Conservation (phyloP, 106 monocot species). For the Allium sativum region DNA sequence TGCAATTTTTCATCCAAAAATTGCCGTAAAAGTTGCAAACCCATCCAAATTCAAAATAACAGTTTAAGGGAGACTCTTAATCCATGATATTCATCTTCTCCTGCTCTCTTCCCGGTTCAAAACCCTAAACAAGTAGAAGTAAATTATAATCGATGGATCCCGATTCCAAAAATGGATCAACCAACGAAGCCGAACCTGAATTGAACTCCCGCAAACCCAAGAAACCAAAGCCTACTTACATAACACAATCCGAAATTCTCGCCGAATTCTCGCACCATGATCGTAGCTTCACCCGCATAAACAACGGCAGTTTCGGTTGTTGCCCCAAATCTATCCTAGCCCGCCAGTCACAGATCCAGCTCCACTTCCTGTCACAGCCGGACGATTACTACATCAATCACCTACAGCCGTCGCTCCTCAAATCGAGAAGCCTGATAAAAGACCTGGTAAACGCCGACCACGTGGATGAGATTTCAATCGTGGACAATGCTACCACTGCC, state of each 20-base stretch:
- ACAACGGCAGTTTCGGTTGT: slow-evolving; percentile 70
- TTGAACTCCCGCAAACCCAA: slow-evolving; percentile 7
- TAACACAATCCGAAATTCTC: slow-evolving; percentile 26
- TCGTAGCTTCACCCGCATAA: slow-evolving; percentile 39
- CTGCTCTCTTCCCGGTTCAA: not conserved
- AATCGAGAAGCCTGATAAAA: slow-evolving; percentile 18
- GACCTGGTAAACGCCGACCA: slow-evolving; percentile 31
- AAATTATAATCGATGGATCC: slow-evolving; percentile 6
- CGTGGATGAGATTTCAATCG: slow-evolving; percentile 29
- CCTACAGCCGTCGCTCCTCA: slow-evolving; percentile 27
- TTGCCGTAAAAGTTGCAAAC: too few relatives aligned
- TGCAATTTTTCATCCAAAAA: too few relatives aligned
- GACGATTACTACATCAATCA: slow-evolving; percentile 42
- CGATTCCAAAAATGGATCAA: slow-evolving; percentile 1
- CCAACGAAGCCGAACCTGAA: not conserved
- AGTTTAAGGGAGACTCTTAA: not conserved
- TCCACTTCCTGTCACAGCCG: slow-evolving; percentile 39
- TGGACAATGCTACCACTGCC: slow-evolving; percentile 49
- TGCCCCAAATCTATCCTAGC: slow-evolving; percentile 42
- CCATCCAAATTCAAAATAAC: too few relatives aligned
- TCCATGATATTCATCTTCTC: not conserved
- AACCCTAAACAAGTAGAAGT: not conserved
- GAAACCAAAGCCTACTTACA: slow-evolving; percentile 14
- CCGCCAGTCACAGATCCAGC: slow-evolving; percentile 33
- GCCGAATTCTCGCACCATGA: slow-evolving; percentile 70